Percentiles rank a stretch among this genome's conserved stretches.
These are phyloP conservation scores for Pythium oligandrum DNA, from an alignment of 352 stramenopile genomes.

Conservation along the genomic window DNA sequence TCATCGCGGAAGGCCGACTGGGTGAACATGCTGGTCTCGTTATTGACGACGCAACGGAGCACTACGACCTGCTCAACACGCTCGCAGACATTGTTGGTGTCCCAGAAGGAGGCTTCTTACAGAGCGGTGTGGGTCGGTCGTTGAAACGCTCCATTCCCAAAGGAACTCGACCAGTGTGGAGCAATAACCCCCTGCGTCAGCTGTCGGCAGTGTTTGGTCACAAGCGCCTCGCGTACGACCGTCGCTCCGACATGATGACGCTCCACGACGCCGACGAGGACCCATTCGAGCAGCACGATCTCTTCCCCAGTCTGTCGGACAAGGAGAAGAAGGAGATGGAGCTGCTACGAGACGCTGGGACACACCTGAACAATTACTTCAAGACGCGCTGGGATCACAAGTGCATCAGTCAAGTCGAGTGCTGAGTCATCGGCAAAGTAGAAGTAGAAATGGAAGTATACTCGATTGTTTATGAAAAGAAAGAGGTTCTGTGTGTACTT, in stretches of 20 bases:
- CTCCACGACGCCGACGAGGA: slow-evolving; percentile 29
- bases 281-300: slow-evolving; percentile 26
- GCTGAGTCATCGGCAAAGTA: slow-evolving; percentile 18
- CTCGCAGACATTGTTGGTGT: slow-evolving; percentile 20
- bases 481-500: no score
- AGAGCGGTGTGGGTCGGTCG: slow-evolving; percentile 18
- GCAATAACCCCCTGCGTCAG: slow-evolving; percentile 38
- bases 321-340: slow-evolving; percentile 20
- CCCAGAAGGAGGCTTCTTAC: slow-evolving; percentile 10
- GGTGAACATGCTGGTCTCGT: slow-evolving; percentile 6
- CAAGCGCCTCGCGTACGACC: slow-evolving; percentile 31
- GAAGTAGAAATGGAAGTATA: background rate
- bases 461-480: background rate
- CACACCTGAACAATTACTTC: slow-evolving; percentile 46
- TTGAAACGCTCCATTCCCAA: no score
- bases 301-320: slow-evolving; percentile 17
- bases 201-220: slow-evolving; percentile 28
- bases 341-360: slow-evolving; percentile 19
- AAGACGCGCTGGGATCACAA: slow-evolving; percentile 30
- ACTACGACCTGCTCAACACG: slow-evolving; percentile 23
- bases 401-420: slow-evolving; percentile 23
- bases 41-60: slow-evolving; percentile 8
- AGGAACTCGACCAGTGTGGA: no score
- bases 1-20: slow-evolving; percentile 19
- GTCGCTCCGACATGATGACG: slow-evolving; percentile 18